Base-by-base conservation (phyloP, 2,329 filamentous ascomycete species). In the Colletotrichum tropicicola region DNA sequence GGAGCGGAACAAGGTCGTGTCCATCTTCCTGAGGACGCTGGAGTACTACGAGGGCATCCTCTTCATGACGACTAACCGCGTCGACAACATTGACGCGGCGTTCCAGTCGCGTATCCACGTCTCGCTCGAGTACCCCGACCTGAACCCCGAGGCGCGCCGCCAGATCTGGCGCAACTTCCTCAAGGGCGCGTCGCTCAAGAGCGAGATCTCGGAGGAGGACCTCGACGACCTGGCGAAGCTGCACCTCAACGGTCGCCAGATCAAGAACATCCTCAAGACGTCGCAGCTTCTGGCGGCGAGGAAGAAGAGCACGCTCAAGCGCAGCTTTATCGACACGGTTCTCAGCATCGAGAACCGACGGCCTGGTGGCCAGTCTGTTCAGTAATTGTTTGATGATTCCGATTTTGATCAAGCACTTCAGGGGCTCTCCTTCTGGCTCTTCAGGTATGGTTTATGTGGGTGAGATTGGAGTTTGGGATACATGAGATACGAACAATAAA, bases 61-160 rank as follows among this genome's bases (percentile, higher is more conserved):
- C 43, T 84, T 84, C 73, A 74, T 85, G 64, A 84, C 82, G 3
- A 83, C 80, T 41, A 85, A 85, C 70, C 79, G 81, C 30, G 74
- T 80, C 32, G 73, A 75, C 39, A 75, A 78, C 61, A 82, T 85
- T 68, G 83, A 85, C 35, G 73, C 74, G 0, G 82, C 83, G 17
- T 83, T 84, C 71, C 76, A 81, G 66, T 80, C 78, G 30, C 79
- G 82, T 43, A 83, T 85, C 65, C 81, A 85, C 72, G 75, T 85
- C 62, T 78, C 77, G 2, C 77, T 85, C 43, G 76, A 82, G 68
- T 85, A 85, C 63, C 78, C 80, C 6, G 69, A 76, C 37, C 77
- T 85, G 41, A 78, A 77, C 3, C 53, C 65, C 10, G 68, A 70
- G 3, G 77, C 80, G 2, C 75, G 79, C 3, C 73, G 71, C 39